phyloP scores from a whole-genome alignment of 1,139 yeast species.

The Protomyces inouyei region DNA sequence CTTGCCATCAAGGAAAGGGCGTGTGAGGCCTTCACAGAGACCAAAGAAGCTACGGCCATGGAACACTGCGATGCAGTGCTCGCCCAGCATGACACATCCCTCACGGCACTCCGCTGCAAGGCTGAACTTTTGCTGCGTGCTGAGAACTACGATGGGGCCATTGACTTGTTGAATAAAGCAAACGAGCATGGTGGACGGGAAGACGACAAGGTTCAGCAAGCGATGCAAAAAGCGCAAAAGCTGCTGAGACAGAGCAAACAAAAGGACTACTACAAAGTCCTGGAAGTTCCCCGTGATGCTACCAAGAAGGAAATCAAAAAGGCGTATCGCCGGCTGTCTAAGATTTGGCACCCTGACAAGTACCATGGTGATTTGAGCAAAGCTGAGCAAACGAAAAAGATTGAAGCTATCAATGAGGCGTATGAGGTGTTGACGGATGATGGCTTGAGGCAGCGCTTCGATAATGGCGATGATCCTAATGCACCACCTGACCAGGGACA shows the following conservation, averaged over 20 bases:
- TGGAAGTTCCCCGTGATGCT: constrained; percentile 66
- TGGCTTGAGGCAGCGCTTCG: constrained; percentile 61
- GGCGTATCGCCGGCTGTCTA: constrained; percentile 73
- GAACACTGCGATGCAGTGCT: constrained; percentile 43
- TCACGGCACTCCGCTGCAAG: constrained; percentile 47
- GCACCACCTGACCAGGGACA: constrained; percentile 26
- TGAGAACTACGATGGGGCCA: constrained; percentile 48
- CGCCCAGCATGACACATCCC: constrained; percentile 42
- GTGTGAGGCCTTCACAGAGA: constrained; percentile 49
- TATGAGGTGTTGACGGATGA: constrained; percentile 71
- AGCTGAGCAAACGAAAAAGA: constrained; percentile 72
- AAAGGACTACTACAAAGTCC: constrained; percentile 74
- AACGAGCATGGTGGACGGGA: constrained; percentile 45
- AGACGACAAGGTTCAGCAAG: constrained; percentile 46
- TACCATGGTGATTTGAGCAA: constrained; percentile 61
- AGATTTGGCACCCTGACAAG: constrained; percentile 88
- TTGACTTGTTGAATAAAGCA: constrained; percentile 44
- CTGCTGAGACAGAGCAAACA: constrained; percentile 51
- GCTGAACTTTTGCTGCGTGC: constrained; percentile 46
- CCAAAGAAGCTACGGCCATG: constrained; percentile 39
- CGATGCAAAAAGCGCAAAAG: constrained; percentile 52
- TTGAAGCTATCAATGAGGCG: constrained; percentile 91
- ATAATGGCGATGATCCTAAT: constrained; percentile 48
- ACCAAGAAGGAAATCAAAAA: constrained; percentile 68
- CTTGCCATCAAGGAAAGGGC: constrained; percentile 44